Percentiles rank a stretch among this genome's conserved stretches.
These are phyloP conservation scores for Pseudogymnoascus sp. DNA, from an alignment of 2,329 filamentous ascomycete genomes.

Conservation along the genomic window DNA sequence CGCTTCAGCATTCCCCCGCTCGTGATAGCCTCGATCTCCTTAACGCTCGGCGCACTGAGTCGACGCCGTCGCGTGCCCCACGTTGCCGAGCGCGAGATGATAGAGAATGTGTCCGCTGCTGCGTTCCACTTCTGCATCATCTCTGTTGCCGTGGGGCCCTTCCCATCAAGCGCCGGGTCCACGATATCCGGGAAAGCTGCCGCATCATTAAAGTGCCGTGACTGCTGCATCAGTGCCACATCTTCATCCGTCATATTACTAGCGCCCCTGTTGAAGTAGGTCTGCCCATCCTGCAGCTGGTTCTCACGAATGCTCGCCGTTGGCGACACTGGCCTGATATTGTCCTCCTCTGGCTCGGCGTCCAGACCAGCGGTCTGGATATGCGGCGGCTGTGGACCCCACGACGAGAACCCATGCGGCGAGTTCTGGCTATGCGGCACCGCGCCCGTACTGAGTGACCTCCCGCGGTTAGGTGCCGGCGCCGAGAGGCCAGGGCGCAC, in stretches of 20 bases:
- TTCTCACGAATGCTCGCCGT: slow-evolving; percentile 26
- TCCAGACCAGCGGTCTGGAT: not conserved
- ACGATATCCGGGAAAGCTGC: slow-evolving; percentile 28
- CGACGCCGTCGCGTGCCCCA: slow-evolving; percentile 57
- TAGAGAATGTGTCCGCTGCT: slow-evolving; percentile 41
- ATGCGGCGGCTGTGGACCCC: not conserved
- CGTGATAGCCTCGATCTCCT: slow-evolving; percentile 50
- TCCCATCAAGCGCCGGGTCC: slow-evolving; percentile 32
- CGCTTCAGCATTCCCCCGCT: slow-evolving; percentile 57
- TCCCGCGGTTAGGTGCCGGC: slow-evolving; percentile 19
- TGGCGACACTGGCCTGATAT: slow-evolving; percentile 22
- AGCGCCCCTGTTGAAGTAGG: slow-evolving; percentile 22
- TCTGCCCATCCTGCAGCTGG: slow-evolving; percentile 22
- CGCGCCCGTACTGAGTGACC: slow-evolving; percentile 30
- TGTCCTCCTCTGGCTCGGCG: slow-evolving; percentile 13
- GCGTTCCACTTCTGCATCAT: slow-evolving; percentile 38
- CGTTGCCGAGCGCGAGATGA: slow-evolving; percentile 56
- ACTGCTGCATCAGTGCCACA: slow-evolving; percentile 21
- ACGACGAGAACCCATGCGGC: not conserved
- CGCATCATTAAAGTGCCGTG: slow-evolving; percentile 29
- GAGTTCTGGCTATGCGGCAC: not conserved
- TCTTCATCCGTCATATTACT: slow-evolving; percentile 18
- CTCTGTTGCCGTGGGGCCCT: slow-evolving; percentile 34
- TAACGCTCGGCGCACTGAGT: slow-evolving; percentile 47
- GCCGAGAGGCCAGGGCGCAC: slow-evolving; percentile 9